Evolutionary conservation across 768 basidiomycete species (phyloP).

Genomic region (Hygrophoropsis aurantiaca): DNA sequence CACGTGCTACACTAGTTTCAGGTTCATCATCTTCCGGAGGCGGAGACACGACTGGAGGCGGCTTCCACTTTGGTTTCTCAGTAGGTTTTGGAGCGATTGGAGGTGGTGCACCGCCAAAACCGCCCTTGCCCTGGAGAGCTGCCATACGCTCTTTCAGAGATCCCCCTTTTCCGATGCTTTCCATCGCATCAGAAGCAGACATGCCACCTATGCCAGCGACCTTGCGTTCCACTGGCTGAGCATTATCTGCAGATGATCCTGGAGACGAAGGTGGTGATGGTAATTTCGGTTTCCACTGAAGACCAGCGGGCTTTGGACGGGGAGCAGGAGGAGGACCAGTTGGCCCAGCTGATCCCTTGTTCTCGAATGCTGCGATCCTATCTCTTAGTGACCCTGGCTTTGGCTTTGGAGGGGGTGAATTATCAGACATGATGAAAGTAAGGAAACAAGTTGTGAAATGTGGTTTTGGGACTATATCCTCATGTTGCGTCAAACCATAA

Average conservation of each 20-base stretch:
- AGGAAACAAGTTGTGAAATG: not conserved
- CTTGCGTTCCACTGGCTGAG: conserved; percentile 22
- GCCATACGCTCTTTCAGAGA: conserved; percentile 96
- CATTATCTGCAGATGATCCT: conserved; percentile 29
- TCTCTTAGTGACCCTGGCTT: conserved; percentile 82
- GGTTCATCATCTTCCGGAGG: conserved; percentile 47
- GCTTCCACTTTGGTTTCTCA: conserved; percentile 86
- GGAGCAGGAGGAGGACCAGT: conserved; percentile 34
- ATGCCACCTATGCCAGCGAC: conserved; percentile 42
- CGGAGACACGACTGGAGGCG: conserved; percentile 56
- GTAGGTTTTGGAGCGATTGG: conserved; percentile 57
- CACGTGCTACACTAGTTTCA: conserved; percentile 25
- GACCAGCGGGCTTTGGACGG: conserved; percentile 65
- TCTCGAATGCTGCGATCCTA: conserved; percentile 86
- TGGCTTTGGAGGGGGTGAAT: conserved; percentile 54
- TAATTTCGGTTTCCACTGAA: conserved; percentile 72
- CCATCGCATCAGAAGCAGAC: conserved; percentile 86
- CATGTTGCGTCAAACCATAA: too few species aligned
- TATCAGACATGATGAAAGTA: conserved; percentile 54
- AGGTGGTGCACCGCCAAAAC: conserved; percentile 55
- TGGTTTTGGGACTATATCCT: too few species aligned
- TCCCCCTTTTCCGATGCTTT: conserved; percentile 75
- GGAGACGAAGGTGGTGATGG: conserved; percentile 48
- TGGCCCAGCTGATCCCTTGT: conserved; percentile 49
- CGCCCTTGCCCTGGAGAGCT: conserved; percentile 82